phyloP scores from a whole-genome alignment of 768 basidiomycete species.

The Crepidotus variabilis region DNA sequence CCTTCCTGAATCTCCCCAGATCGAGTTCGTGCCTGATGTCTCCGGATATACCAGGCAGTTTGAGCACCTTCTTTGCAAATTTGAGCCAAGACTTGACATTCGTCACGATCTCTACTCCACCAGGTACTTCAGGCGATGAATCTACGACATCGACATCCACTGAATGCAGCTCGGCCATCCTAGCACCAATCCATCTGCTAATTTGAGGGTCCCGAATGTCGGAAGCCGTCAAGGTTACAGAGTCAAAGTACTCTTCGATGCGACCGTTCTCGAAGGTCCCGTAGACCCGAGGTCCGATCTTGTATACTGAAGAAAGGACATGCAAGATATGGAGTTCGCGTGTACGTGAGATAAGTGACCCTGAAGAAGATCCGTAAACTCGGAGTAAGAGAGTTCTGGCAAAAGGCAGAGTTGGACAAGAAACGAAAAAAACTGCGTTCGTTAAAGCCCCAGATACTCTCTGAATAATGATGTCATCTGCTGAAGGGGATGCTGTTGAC shows the following conservation, averaged over 20 bases:
- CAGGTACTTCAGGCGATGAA: slow-evolving; percentile 35
- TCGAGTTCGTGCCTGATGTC: slow-evolving; percentile 52
- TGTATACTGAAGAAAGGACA: slow-evolving; percentile 81
- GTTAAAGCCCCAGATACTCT: slow-evolving; percentile 92
- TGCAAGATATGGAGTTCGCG: slow-evolving; percentile 87
- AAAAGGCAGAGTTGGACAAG: slow-evolving; percentile 50
- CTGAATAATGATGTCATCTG: slow-evolving; percentile 53
- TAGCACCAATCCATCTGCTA: slow-evolving; percentile 84
- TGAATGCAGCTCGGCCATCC: slow-evolving; percentile 95
- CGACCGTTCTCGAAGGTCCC: slow-evolving; percentile 97
- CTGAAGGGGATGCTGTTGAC: slow-evolving; percentile 41
- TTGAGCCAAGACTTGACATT: slow-evolving; percentile 72
- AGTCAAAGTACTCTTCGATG: slow-evolving; percentile 93
- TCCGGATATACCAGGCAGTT: slow-evolving; percentile 47
- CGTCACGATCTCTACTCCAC: slow-evolving; percentile 54
- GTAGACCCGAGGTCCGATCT: slow-evolving; percentile 86
- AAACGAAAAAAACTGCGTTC: slow-evolving; percentile 96
- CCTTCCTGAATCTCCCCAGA: slow-evolving; percentile 55
- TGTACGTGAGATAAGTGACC: slow-evolving; percentile 81
- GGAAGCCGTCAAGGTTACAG: slow-evolving; percentile 68
- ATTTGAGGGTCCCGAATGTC: slow-evolving; percentile 76
- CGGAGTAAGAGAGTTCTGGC: slow-evolving; percentile 77
- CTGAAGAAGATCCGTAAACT: slow-evolving; percentile 88
- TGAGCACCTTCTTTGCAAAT: slow-evolving; percentile 71
- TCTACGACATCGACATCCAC: slow-evolving; percentile 78